A percentile compares a stretch with the other conserved stretches of the same genome.
These are phyloP conservation scores for Neurospora africana DNA, from an alignment of 495 filamentous ascomycete genomes.

Conservation along the genomic window DNA sequence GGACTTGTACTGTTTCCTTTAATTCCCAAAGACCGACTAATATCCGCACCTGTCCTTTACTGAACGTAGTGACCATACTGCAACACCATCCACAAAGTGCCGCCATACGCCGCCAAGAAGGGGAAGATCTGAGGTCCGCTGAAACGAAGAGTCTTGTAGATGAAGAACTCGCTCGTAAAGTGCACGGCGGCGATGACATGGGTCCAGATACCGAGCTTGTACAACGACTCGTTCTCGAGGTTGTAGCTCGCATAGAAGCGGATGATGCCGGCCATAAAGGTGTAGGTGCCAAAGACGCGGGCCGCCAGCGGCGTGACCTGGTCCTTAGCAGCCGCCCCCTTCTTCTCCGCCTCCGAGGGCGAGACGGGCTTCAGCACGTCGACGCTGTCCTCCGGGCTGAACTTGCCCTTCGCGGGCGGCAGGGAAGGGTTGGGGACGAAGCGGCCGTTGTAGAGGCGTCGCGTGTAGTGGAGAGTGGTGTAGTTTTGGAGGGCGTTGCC, in stretches of 20 bases:
- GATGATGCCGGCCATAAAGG: conserved; percentile 62
- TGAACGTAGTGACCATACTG: conserved; percentile 58
- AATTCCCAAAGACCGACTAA: neutral
- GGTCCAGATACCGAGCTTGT: conserved; percentile 69
- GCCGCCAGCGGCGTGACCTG: conserved; percentile 63
- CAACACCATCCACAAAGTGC: conserved; percentile 69
- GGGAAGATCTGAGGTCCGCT: conserved; percentile 62
- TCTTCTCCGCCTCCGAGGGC: conserved; percentile 36
- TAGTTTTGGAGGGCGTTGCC: conserved; percentile 78
- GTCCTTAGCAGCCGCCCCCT: conserved; percentile 21
- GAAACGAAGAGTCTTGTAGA: conserved; percentile 61
- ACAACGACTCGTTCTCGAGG: conserved; percentile 56
- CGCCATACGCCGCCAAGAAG: conserved; percentile 57
- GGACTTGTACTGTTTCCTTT: neutral
- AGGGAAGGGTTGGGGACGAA: conserved; percentile 35
- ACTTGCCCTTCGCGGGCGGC: conserved; percentile 18
- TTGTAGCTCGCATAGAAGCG: conserved; percentile 82
- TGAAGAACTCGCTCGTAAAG: conserved; percentile 70
- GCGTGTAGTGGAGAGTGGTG: conserved; percentile 58
- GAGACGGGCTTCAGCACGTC: conserved; percentile 34
- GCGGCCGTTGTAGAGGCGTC: conserved; percentile 59
- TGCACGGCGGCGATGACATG: conserved; percentile 71
- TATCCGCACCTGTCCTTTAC: neutral
- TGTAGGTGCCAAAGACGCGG: conserved; percentile 89
- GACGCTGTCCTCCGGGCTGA: conserved; percentile 36